phyloP scores from a whole-genome alignment of 2,329 filamentous ascomycete species.

The Aspergillus ochraceus region DNA sequence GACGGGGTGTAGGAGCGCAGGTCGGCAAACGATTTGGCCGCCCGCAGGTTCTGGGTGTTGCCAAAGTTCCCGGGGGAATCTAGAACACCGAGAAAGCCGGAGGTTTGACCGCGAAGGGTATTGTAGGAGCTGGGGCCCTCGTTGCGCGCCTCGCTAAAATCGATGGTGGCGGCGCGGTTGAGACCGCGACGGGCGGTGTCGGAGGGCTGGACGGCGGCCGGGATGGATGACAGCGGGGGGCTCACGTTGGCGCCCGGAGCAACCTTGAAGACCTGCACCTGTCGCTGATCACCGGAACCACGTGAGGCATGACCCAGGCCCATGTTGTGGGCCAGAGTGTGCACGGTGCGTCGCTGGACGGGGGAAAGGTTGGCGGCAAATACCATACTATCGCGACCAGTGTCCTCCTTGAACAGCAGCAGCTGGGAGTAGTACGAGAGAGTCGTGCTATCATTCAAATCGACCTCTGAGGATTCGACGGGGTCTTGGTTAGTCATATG shows the following conservation, averaged over 20 bases:
- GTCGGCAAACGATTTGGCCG: slow-evolving; percentile 95
- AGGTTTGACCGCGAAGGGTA: slow-evolving; percentile 72
- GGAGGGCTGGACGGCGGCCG: slow-evolving; percentile 62
- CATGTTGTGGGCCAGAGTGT: slow-evolving; percentile 94
- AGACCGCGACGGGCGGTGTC: slow-evolving; percentile 81
- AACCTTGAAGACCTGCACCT: slow-evolving; percentile 79
- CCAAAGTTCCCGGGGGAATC: slow-evolving; percentile 70
- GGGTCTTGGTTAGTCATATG: slow-evolving; percentile 16
- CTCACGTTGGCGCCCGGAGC: slow-evolving; percentile 56
- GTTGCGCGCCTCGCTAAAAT: slow-evolving; percentile 82
- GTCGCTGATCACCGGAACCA: slow-evolving; percentile 80
- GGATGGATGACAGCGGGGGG: slow-evolving; percentile 63
- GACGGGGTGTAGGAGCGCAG: slow-evolving; percentile 93
- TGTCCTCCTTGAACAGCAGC: slow-evolving; percentile 81
- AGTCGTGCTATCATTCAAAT: slow-evolving; percentile 87
- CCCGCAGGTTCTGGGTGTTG: slow-evolving; percentile 76
- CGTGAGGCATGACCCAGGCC: slow-evolving; percentile 87
- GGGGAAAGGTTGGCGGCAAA: slow-evolving; percentile 81
- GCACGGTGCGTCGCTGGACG: slow-evolving; percentile 82
- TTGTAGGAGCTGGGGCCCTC: slow-evolving; percentile 71
- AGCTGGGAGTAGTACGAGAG: slow-evolving; percentile 89
- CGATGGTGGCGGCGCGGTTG: slow-evolving; percentile 93
- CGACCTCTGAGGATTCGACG: slow-evolving; percentile 59
- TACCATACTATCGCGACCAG: slow-evolving; percentile 73
- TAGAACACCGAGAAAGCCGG: slow-evolving; percentile 80